Evolutionary conservation across 164 flowering plant genomes (phyloP), one percentile per base, ranked within the genome.

Genomic region (Aristolochia californica): DNA sequence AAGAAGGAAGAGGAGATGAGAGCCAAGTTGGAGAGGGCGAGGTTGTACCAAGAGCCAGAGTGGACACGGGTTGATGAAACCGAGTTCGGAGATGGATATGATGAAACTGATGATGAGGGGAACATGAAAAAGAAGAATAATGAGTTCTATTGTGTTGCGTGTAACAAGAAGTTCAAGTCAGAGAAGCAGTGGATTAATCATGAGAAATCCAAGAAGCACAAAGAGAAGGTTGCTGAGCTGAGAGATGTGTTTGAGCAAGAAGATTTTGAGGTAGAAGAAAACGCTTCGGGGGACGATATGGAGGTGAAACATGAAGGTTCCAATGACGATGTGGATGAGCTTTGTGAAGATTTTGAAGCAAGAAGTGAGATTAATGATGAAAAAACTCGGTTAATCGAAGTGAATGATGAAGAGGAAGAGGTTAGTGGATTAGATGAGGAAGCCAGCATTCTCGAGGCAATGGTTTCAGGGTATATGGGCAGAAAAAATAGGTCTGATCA

Each of bases 111-210:
- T 5, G 77, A 61, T 50, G 73, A 48, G 53, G 62, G 59, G 70
- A 67, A 45, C 10, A 2, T 34, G 10, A 34, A 34, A 55, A 58
- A 61, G 40, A 65, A 68, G 64, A 66, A 25, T 45, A 68, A 76
- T 23, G 96, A 93, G 72, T 69, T 85, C 4, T 87, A 87, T 57
- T 93, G 99, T 68, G 83, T 84, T 63, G 83, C 66, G 15, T 93
- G 99, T 66, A 72, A 83, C 61, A 93, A 93, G 83, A 93, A 89
- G 74, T 93, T 93, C 68, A 93, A 84, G 74, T 82, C 88, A 40
- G 97, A 93, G 56, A 93, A 93, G 75, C 99, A 93, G 64, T 93
- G 99, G 99, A 83, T 79, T 75, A 93, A 93, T 74, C 99, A 93
- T 13, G 97, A 93, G 73, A 87, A 87, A 80, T 93, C 99, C 0